Evolutionary conservation across 78 protist genomes (phyloP).

Genomic region (Diacronema lutheri): DNA sequence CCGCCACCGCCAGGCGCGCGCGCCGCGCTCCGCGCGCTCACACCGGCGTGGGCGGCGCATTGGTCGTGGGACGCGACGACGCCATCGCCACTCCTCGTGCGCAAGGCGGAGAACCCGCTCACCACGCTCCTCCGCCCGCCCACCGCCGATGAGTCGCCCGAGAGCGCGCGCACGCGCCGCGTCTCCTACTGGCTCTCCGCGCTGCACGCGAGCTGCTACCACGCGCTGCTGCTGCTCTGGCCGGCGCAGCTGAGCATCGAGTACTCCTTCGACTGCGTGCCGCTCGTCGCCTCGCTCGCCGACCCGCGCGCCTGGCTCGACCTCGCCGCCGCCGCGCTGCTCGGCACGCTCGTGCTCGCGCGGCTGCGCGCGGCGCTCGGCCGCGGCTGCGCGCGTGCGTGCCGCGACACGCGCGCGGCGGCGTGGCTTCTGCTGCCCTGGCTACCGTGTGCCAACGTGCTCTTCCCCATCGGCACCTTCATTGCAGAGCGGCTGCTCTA

Average conservation of each 20-base stretch:
- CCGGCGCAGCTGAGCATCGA: not conserved
- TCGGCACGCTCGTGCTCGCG: too few relatives aligned
- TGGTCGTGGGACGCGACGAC: too few relatives aligned
- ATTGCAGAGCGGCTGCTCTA: conserved; percentile 18
- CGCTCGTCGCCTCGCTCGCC: not conserved
- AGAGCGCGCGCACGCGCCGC: not conserved
- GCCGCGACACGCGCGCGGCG: too few relatives aligned
- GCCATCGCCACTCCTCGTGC: not conserved
- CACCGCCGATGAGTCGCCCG: not conserved
- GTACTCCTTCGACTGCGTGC: conserved; percentile 14
- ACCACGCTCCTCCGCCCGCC: not conserved
- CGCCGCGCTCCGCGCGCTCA: not conserved
- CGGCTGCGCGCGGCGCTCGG: too few relatives aligned
- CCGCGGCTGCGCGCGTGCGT: too few relatives aligned
- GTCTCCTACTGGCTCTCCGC: not conserved
- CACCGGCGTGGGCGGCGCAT: too few relatives aligned
- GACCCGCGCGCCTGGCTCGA: not conserved
- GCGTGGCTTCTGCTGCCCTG: not conserved
- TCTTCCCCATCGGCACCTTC: conserved; percentile 10
- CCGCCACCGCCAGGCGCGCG: not conserved
- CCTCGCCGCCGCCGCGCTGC: too few relatives aligned
- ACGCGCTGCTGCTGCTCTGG: not conserved
- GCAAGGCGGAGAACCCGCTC: conserved; percentile 1
- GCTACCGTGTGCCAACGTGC: conserved; percentile 7
- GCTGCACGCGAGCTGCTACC: not conserved